Conservation (phyloP, 176 grass and related monocot species). For the Carex cristatella region DNA sequence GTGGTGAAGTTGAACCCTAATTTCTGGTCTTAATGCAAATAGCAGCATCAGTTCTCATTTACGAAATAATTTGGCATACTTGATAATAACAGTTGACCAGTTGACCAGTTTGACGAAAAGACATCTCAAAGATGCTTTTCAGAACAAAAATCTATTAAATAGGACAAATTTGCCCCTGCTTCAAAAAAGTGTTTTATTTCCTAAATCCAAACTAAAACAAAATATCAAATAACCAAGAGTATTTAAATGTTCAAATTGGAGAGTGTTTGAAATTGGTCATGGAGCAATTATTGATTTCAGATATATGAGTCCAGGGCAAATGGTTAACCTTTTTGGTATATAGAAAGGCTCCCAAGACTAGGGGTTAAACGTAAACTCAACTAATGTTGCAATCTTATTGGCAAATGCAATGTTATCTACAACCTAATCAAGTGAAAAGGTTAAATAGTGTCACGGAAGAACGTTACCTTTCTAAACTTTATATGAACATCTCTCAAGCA, state of each 20-base stretch:
- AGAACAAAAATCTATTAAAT: neutral
- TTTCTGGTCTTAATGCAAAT: neutral
- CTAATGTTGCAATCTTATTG: neutral
- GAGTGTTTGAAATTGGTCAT: neutral
- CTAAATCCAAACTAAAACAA: neutral
- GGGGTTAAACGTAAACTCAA: neutral
- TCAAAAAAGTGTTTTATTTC: neutral
- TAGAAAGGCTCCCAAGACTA: neutral
- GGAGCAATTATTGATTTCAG: neutral
- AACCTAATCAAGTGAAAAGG: neutral
- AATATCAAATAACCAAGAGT: neutral
- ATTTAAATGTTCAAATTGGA: neutral
- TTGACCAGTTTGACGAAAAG: neutral
- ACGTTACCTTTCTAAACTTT: slow-evolving; percentile 79
- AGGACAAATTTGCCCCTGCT: neutral
- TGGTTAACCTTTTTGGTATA: neutral
- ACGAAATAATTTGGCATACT: neutral
- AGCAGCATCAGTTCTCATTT: neutral
- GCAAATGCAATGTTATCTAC: neutral
- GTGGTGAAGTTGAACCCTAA: neutral
- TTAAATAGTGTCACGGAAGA: slow-evolving; percentile 17
- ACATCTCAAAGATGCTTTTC: neutral
- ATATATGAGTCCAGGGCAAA: neutral
- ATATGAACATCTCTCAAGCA: slow-evolving; percentile 86
- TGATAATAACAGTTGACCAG: neutral